These are phyloP conservation scores for Vaccinium corymbosum DNA, from an alignment of 148 eudicot genomes.

Conservation along the genomic window DNA sequence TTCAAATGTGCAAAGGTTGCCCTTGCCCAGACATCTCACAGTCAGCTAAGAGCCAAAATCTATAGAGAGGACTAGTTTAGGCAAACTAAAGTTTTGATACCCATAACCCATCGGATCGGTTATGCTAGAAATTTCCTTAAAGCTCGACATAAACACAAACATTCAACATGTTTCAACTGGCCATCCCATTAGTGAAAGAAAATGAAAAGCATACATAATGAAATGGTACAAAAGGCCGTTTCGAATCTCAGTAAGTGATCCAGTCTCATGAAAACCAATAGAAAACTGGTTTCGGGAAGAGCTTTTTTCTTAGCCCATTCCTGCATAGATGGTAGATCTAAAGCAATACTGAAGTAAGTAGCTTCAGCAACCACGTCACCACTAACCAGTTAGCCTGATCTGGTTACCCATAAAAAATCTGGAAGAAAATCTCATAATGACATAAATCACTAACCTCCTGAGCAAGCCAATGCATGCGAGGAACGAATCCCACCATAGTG, in stretches of 20 bases:
- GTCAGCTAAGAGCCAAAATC: neutral
- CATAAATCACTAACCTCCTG: conserved; percentile 40
- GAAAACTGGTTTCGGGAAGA: neutral
- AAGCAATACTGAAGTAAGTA: neutral
- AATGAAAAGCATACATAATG: neutral
- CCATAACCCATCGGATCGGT: neutral
- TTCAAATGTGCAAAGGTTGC: neutral
- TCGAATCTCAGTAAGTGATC: neutral
- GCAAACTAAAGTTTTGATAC: neutral
- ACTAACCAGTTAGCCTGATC: neutral
- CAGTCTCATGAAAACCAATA: neutral
- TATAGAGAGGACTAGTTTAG: neutral
- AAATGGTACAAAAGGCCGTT: neutral
- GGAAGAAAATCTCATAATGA: neutral
- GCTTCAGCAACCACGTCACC: neutral
- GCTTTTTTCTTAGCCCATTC: neutral
- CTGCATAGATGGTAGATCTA: neutral
- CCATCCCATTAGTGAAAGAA: neutral
- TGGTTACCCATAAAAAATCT: neutral
- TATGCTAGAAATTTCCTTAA: neutral
- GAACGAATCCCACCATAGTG: conserved; percentile 79
- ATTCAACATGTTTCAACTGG: neutral
- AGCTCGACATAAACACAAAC: neutral
- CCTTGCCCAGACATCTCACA: neutral
- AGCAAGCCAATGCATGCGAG: conserved; percentile 67